Base-by-base conservation (phyloP, 768 basidiomycete species). In the Psilocybe cyanescens region DNA sequence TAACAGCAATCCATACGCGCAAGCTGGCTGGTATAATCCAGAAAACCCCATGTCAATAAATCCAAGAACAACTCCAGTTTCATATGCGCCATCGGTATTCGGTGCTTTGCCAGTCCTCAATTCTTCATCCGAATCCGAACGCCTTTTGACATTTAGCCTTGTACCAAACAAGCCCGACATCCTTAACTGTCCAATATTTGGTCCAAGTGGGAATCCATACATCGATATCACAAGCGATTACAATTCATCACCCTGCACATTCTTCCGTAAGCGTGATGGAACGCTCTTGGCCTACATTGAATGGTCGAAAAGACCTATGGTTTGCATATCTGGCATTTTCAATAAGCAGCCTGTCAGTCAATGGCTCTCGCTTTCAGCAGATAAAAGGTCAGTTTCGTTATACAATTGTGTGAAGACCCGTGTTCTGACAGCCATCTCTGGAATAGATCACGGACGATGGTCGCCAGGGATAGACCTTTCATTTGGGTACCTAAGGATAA, bases 41-140 rank as follows among this genome's bases (percentile, higher is more conserved):
- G 39, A 47, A 14, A 61, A 62, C 57, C 61, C 61, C 2, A n/a
- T 37, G 17, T 61, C 60, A 28, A 51, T 56, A 17, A 61, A 61
- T 12, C 14, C 12, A 24, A 8, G 19, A 47, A 4, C 29, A 29
- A 14, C 35, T 7, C 58, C 53, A 9, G 4, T 53, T 5, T 35
- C 19, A 35, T 39, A 55, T 39, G 55, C 52, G 37, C 55, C 62
- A 2, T 59, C 62, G 28, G 31, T 63, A 29, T 51, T 37, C 14
- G 62, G 62, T 19, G 62, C 62, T 4, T 55, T 63, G 19, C 62
- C 62, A 2, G 55, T 16, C 3, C 41, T 63, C 33, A 47, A 57
- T 7, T 8, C 30, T 14, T 29, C 54, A 31, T 47, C 58, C 11
- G 35, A 37, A n/a, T 35, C 33, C 6, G 30, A 37, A 50, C 53